Percentiles rank a stretch among this genome's conserved stretches.
phyloP scores from a whole-genome alignment of 768 basidiomycete genomes.

The Termitomyces sp. region DNA sequence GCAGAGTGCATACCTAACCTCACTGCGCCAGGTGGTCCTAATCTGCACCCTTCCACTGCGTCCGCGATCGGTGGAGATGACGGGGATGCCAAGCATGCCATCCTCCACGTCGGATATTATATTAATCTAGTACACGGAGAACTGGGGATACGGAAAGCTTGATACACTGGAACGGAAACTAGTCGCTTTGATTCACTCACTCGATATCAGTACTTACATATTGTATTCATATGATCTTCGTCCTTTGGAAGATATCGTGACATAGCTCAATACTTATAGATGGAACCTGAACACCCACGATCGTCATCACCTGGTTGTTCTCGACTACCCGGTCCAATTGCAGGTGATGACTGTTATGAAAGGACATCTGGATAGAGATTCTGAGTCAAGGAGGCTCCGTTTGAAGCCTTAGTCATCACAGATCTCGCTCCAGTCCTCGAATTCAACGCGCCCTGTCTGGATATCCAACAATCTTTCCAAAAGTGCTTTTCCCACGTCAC shows the following conservation, averaged over 20 bases:
- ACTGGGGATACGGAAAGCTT: background rate
- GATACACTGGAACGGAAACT: background rate
- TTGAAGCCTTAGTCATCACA: slow-evolving; percentile 2
- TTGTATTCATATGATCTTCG: background rate
- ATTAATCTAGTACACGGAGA: background rate
- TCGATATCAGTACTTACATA: too few species aligned
- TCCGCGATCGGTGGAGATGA: too few species aligned
- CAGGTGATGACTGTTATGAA: background rate
- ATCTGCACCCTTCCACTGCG: too few species aligned
- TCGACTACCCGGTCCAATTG: background rate
- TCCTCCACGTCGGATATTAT: too few species aligned
- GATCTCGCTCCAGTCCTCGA: slow-evolving; percentile 64
- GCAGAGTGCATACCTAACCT: too few species aligned
- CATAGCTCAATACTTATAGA: too few species aligned
- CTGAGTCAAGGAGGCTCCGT: background rate
- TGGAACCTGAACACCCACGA: too few species aligned
- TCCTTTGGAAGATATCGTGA: background rate
- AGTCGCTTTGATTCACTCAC: too few species aligned
- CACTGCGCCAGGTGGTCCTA: too few species aligned
- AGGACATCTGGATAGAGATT: background rate
- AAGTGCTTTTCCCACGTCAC: slow-evolving; percentile 63
- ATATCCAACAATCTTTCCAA: slow-evolving; percentile 63
- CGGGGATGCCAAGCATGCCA: too few species aligned
- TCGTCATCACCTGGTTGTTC: background rate
- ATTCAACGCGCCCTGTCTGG: slow-evolving; percentile 65